Base-by-base conservation (phyloP, 176 grass and related monocot species). In the Otatea glauca region DNA sequence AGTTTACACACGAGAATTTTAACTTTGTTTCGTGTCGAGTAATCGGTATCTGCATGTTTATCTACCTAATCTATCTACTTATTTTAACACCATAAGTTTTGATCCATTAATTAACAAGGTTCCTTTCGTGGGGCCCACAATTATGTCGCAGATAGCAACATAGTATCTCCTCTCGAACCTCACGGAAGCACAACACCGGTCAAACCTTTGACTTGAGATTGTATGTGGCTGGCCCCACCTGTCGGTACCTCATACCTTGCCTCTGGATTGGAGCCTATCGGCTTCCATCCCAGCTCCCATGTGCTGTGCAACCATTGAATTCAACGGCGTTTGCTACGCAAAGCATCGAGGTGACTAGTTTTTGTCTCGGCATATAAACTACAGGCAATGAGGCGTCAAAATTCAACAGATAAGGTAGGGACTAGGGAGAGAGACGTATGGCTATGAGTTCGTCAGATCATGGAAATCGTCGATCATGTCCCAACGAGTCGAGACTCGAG, bases 301-400 rank as follows among this genome's bases (percentile, higher is more conserved):
- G 69, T 32, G 17, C 53, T 41, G 59, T 64, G 70, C 41, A 51
- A 83, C 18, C 69, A 37, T 47, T 49, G 81, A 50, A 74, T 83
- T 74, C 81, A 83, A 64, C 18, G 81, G 56, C 18, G 56, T 38
- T 72, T 23, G 23, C 70, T 23, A 44, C 41, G 67, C 54, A 56
- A 56, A 56, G 6, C 18, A 6, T 15, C 48, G 48, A 50, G 48
- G 48, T 5, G 48, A 50, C 48, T 5, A 16, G 14, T 1, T 5
- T 16, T 54, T n/a, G 20, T n/a, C 54, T 3, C 7, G 54, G 54
- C 18, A 4, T 56, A 21, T 56, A 56, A 56, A 21, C 53, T 21
- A 9, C 53, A 8, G 18, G 18, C 53, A 56, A 0, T 21, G 18
- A 3, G 54, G 21, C 54, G 2, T 45, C 43, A 45, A 20, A 17